Percentiles rank a stretch among this genome's conserved stretches.
These are phyloP conservation scores for Podospora bellae-mahoneyi DNA, from an alignment of 495 filamentous ascomycete genomes.

Conservation along the genomic window DNA sequence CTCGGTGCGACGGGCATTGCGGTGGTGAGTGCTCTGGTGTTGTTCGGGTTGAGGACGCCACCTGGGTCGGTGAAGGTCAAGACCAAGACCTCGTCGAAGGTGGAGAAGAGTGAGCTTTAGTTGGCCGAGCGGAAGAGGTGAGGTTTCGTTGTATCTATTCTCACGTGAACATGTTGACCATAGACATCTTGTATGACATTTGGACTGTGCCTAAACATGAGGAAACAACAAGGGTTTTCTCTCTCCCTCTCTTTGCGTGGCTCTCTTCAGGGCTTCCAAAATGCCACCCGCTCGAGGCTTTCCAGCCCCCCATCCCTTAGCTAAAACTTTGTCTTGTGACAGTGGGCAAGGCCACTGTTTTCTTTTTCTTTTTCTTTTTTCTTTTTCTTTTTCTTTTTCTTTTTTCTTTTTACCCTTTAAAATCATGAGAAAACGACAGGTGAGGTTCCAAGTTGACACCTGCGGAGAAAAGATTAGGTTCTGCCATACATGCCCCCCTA, in stretches of 20 bases:
- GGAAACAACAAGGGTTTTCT: background rate
- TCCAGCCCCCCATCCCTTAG: too few relatives aligned
- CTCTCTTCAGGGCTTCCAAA: too few relatives aligned
- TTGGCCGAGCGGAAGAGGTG: background rate
- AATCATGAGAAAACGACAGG: background rate
- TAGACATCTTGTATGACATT: background rate
- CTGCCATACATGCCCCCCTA: background rate
- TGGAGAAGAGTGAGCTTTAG: conserved; percentile 42
- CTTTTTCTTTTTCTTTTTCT: too few relatives aligned
- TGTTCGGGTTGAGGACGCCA: conserved; percentile 60
- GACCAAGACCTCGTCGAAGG: background rate
- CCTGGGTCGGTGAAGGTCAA: conserved; percentile 33
- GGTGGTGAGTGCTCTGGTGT: conserved; percentile 65
- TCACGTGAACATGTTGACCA: background rate
- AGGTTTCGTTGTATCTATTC: background rate
- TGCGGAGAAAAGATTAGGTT: background rate
- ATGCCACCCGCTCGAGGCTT: too few relatives aligned
- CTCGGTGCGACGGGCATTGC: conserved; percentile 78
- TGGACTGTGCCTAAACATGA: background rate
- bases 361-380: too few relatives aligned
- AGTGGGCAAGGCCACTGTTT: too few relatives aligned
- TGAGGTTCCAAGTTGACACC: background rate
- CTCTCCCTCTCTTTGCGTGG: too few relatives aligned
- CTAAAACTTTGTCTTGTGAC: too few relatives aligned
- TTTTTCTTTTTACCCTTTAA: too few relatives aligned